Percentiles rank a stretch among this genome's conserved stretches.
phyloP scores from a whole-genome alignment of 2,329 filamentous ascomycete genomes.

The Ciborinia camelliae region DNA sequence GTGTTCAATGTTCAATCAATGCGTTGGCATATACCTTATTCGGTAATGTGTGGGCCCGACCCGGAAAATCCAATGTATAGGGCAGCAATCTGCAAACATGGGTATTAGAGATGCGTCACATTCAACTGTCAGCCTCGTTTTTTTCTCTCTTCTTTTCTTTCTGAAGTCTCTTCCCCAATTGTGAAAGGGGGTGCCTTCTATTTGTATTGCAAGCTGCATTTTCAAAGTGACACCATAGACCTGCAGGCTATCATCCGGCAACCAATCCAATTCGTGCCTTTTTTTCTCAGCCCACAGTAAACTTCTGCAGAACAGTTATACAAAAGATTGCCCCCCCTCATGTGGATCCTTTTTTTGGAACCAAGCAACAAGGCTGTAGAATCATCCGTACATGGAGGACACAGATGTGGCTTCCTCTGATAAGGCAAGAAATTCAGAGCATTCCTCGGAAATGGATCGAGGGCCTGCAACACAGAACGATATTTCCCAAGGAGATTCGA shows the following conservation, averaged over 20 bases:
- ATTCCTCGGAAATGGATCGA: conserved; percentile 14
- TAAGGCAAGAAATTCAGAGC: conserved; percentile 16
- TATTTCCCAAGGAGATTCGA: conserved; percentile 7
- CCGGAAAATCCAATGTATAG: conserved; percentile 14
- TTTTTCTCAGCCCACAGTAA: conserved; percentile 8
- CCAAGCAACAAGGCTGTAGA: conserved; percentile 16
- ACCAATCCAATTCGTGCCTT: not conserved
- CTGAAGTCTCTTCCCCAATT: not conserved
- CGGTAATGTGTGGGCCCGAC: conserved; percentile 16
- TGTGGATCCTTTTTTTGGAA: conserved; percentile 7
- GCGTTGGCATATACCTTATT: conserved; percentile 18
- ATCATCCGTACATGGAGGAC: conserved; percentile 17
- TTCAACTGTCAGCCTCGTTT: conserved; percentile 18
- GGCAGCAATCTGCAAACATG: conserved; percentile 19
- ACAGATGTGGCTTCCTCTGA: conserved; percentile 18
- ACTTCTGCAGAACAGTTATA: conserved; percentile 17
- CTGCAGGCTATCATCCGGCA: conserved; percentile 6
- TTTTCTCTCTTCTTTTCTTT: conserved; percentile 9
- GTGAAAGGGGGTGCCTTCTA: conserved; percentile 1
- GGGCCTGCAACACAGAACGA: conserved; percentile 13
- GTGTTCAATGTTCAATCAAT: too few species aligned
- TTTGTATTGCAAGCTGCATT: conserved; percentile 11
- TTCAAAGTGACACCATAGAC: conserved; percentile 17
- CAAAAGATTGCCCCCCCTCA: not conserved
- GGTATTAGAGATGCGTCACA: conserved; percentile 7